phyloP scores from a whole-genome alignment of 306 rosid species.

The Morella rubra region DNA sequence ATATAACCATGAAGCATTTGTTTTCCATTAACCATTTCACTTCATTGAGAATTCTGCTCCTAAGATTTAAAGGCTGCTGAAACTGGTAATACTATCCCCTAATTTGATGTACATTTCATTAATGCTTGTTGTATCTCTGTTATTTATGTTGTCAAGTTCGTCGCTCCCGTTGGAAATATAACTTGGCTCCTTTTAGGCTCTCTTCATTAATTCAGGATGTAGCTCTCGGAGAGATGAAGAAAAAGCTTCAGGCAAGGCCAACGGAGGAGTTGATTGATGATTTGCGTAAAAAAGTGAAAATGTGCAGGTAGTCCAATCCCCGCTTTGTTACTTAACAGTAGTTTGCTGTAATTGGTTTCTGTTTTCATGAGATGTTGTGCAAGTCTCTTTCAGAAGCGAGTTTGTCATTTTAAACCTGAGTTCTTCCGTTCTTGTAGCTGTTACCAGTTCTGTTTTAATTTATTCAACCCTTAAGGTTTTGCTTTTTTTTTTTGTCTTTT shows the following conservation, averaged over 20 bases:
- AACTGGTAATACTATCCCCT: slow-evolving; percentile 10
- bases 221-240: slow-evolving; percentile 75
- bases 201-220: slow-evolving; percentile 75
- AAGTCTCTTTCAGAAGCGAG: slow-evolving; percentile 10
- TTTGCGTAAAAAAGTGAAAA: slow-evolving; percentile 84
- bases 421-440: background rate
- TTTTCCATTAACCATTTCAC: background rate
- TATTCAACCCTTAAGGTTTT: background rate
- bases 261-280: slow-evolving; percentile 82
- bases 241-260: slow-evolving; percentile 81
- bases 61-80: slow-evolving; percentile 11
- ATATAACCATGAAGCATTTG: background rate
- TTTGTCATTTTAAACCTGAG: background rate
- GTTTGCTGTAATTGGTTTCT: background rate
- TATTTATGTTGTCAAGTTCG: background rate
- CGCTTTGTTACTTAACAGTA: slow-evolving; percentile 12
- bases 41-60: background rate
- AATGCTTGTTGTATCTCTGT: background rate
- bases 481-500: background rate
- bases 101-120: slow-evolving; percentile 20
- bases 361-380: background rate
- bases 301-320: slow-evolving; percentile 66
- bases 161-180: no score
- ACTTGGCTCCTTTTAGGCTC: no score
- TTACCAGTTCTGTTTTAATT: background rate